Percentiles rank a stretch among this genome's conserved stretches.
These are phyloP conservation scores for Aotearoamyces nothofagi DNA, from an alignment of 2,329 filamentous ascomycete species.

Conservation along the genomic window DNA sequence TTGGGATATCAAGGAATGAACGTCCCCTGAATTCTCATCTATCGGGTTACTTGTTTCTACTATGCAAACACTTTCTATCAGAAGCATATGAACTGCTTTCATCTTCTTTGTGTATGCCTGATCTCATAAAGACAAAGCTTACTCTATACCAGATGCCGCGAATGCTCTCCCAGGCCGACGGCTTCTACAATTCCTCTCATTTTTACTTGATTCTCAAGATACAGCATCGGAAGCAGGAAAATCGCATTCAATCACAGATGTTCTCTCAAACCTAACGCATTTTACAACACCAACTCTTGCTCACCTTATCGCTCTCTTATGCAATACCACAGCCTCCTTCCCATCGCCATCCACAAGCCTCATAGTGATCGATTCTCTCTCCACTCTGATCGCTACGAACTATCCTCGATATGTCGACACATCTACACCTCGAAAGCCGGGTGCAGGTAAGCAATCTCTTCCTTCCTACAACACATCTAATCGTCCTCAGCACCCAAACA, in stretches of 20 bases:
- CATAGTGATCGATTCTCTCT: constrained; percentile 65
- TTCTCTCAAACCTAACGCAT: constrained; percentile 54
- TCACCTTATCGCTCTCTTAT: constrained; percentile 57
- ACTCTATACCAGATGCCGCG: constrained; percentile 19
- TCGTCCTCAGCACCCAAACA: constrained; percentile 17
- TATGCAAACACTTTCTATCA: no score
- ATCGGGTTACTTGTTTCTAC: no score
- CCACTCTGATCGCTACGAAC: constrained; percentile 59
- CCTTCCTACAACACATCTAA: constrained; percentile 1
- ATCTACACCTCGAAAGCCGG: constrained; percentile 9
- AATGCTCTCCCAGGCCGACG: constrained; percentile 28
- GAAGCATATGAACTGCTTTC: no score
- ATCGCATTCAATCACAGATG: constrained; percentile 13
- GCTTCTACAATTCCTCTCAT: constrained; percentile 28
- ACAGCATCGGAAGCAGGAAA: background rate
- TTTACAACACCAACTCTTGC: constrained; percentile 41
- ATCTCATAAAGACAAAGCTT: no score
- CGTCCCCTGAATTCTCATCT: no score
- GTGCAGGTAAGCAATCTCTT: constrained; percentile 10
- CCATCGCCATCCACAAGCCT: constrained; percentile 49
- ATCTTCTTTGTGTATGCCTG: no score
- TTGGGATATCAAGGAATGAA: no score
- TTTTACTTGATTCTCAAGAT: constrained; percentile 5
- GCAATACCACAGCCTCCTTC: constrained; percentile 46
- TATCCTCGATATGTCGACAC: constrained; percentile 52